Conservation (phyloP, 73 alveolate genomes). For the Effrenium voratum region DNA sequence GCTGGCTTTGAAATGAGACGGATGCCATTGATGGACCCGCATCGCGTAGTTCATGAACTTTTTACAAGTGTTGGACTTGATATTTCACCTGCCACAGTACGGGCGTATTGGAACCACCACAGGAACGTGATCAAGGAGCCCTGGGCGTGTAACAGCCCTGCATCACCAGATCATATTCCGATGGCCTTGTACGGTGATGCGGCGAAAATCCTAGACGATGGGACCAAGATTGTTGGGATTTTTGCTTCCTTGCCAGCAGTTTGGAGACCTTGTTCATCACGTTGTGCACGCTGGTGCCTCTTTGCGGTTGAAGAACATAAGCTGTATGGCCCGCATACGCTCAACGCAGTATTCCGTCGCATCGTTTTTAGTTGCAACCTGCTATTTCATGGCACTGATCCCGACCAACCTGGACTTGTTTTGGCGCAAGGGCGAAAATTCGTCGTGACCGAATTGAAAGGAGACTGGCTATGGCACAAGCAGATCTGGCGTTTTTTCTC, state of each 20-base stretch:
- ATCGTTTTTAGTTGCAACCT: background rate
- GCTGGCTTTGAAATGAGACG: background rate
- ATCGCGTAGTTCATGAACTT: background rate
- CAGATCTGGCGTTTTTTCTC: background rate
- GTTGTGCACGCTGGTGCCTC: slow-evolving; percentile 21
- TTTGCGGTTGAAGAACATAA: slow-evolving; percentile 25
- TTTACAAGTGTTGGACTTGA: background rate
- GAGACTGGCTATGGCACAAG: slow-evolving; percentile 14
- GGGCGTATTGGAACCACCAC: background rate
- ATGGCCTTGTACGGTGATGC: slow-evolving; percentile 30
- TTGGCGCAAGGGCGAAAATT: background rate
- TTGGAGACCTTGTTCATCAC: background rate
- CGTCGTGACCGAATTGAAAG: slow-evolving; percentile 1
- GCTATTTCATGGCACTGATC: background rate
- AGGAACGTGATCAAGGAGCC: background rate
- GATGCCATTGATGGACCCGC: background rate
- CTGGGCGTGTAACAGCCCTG: background rate
- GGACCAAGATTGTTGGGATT: background rate
- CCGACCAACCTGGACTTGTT: background rate
- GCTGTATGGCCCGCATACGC: background rate
- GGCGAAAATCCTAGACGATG: slow-evolving; percentile 6
- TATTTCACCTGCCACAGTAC: background rate
- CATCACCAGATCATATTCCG: background rate
- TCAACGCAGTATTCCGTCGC: background rate
- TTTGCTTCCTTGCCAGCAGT: background rate